These are phyloP conservation scores for Grosmannia clavigera DNA, from an alignment of 2,329 filamentous ascomycete genomes.

Conservation along the genomic window DNA sequence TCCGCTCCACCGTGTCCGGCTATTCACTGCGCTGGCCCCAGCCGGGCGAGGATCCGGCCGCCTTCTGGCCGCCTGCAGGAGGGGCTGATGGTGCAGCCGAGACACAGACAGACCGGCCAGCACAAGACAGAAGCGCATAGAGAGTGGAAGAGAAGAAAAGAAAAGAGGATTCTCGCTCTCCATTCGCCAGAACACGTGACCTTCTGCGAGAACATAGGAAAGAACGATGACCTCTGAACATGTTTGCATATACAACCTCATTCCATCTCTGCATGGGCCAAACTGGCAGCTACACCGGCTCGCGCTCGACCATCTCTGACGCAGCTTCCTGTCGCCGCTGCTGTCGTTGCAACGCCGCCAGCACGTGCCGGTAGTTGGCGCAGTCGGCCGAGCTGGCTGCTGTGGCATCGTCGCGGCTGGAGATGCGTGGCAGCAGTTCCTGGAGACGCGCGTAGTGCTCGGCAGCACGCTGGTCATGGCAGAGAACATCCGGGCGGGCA, in stretches of 20 bases:
- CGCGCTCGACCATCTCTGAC: not conserved
- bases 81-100: not conserved
- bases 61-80: constrained; percentile 8
- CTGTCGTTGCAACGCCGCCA: constrained; percentile 53
- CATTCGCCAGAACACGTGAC: not conserved
- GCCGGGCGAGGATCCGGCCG: constrained; percentile 13
- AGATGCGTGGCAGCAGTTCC: constrained; percentile 61
- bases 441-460: constrained; percentile 62
- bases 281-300: too few relatives aligned
- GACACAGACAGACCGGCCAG: constrained; percentile 22
- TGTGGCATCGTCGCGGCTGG: not conserved
- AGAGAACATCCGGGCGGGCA: constrained; percentile 37
- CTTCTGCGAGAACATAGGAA: not conserved
- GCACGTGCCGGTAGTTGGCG: constrained; percentile 56
- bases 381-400: not conserved
- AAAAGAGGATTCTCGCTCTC: not conserved
- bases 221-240: not conserved
- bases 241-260: not conserved
- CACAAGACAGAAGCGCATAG: not conserved
- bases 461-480: constrained; percentile 45
- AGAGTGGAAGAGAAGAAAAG: not conserved
- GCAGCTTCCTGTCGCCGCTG: constrained; percentile 21
- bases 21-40: constrained; percentile 58
- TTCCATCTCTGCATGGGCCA: not conserved
- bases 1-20: constrained; percentile 72